Base-by-base conservation (phyloP, 129 eudicot genomes). In the Flaveria trinervia region DNA sequence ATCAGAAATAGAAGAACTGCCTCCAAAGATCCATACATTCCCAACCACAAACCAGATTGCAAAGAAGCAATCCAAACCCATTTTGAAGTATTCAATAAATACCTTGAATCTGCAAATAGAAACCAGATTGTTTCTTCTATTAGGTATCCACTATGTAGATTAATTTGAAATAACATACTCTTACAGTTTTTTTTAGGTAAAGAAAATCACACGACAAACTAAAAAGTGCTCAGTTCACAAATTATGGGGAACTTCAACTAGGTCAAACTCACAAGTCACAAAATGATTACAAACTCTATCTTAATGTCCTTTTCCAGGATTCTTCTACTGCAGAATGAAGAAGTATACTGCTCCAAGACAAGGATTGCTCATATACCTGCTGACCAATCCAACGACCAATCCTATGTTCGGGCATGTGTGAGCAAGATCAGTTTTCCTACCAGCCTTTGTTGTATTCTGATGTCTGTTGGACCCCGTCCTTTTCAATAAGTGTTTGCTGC, bases 31-130 rank as follows among this genome's bases (percentile, higher is more conserved):
- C 76, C 76, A 72, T 6, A 88, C 87, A 68, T 88, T 91, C 65
- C 94, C 97, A 76, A 88, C 94, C 74, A 91, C 97, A 28, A 88
- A 91, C 97, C 97, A 91, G 62, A 91, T 84, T 9, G 97, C 97
- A 81, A 91, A 91, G 82, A 91, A 91, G 88, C 97, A 91, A 85
- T 91, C 97, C 79, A 91, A 71, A 49, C 84, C 92, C 92, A 88
- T 88, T 83, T 91, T 91, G 70, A 88, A 83, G 86, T 91, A 88
- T 72, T 91, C 97, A 43, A 88, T 60, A 46, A 84, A 74, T n/a
- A 68, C 79, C 86, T 91, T 91, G 23, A 91, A 69, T 79, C 94
- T 88, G 88, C 71, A 71, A 65, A 39, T 15, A 72, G 28, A 68
- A 45, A 43, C 51, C 50, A 2, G 1, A 50, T 44, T 50, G 18